Percentiles rank a stretch among this genome's conserved stretches.
phyloP scores from a whole-genome alignment of 2,329 filamentous ascomycete genomes.

The Pseudogymnoascus verrucosus region DNA sequence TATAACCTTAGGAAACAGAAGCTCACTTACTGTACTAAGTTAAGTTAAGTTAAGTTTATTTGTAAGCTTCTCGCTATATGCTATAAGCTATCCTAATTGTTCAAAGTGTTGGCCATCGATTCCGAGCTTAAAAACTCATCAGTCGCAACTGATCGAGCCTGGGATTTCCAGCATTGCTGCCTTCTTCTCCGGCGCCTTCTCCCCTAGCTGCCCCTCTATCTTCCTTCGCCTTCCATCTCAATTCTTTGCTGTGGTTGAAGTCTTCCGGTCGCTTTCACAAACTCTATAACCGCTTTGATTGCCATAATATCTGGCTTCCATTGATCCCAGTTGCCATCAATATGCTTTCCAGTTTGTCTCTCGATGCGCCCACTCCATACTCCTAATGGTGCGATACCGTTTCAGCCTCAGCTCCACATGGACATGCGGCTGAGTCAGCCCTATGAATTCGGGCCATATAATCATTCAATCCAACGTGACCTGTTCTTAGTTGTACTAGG shows the following conservation, averaged over 20 bases:
- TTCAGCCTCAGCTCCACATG: neutral
- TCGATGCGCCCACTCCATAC: constrained; percentile 3
- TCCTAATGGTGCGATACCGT: neutral
- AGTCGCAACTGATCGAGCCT: neutral
- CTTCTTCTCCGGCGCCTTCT: neutral
- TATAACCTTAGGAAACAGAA: no score
- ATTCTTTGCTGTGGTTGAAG: neutral
- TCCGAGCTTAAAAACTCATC: neutral
- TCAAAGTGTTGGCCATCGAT: neutral
- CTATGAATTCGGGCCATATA: neutral
- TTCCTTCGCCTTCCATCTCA: neutral
- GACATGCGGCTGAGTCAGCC: neutral
- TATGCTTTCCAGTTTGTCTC: constrained; percentile 9
- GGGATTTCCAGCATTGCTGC: neutral
- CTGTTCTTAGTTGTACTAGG: neutral
- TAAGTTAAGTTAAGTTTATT: constrained; percentile 8
- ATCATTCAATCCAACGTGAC: neutral
- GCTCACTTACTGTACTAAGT: neutral
- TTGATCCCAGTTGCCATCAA: constrained; percentile 1
- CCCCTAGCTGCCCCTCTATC: neutral
- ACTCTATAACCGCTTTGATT: constrained; percentile 5
- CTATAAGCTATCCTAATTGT: constrained; percentile 8
- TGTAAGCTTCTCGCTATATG: neutral
- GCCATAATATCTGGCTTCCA: constrained; percentile 7
- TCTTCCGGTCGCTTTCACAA: constrained; percentile 9